phyloP scores from a whole-genome alignment of 1,284 basidiomycete species.

The Tylopilus orsonianus region DNA sequence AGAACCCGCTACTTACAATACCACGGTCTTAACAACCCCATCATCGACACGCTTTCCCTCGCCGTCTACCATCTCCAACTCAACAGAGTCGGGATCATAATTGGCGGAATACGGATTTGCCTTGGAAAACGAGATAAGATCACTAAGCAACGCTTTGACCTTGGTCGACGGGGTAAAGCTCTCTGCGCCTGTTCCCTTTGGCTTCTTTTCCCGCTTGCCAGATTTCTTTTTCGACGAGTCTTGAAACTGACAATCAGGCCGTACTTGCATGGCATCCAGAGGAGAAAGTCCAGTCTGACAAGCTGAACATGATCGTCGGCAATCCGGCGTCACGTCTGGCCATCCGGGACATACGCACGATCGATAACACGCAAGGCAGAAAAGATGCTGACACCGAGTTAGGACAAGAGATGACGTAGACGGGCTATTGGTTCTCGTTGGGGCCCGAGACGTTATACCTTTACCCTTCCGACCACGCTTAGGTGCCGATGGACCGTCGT shows the following conservation, averaged over 20 bases:
- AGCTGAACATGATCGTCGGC: conserved; percentile 64
- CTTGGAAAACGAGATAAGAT: conserved; percentile 75
- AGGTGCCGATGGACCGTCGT: conserved; percentile 50
- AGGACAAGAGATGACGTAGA: conserved; percentile 61
- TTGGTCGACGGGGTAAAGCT: conserved; percentile 82
- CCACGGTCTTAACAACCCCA: conserved; percentile 80
- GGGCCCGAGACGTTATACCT: conserved; percentile 53
- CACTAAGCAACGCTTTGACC: conserved; percentile 74
- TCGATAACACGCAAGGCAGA: conserved; percentile 83
- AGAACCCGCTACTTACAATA: conserved; percentile 67
- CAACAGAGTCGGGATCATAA: conserved; percentile 71
- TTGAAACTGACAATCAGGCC: conserved; percentile 45
- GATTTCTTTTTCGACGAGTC: conserved; percentile 61
- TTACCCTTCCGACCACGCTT: conserved; percentile 69
- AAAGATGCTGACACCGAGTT: conserved; percentile 93
- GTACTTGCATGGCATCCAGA: conserved; percentile 76
- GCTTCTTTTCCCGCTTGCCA: conserved; percentile 68
- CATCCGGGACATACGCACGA: conserved; percentile 73
- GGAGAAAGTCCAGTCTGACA: conserved; percentile 69
- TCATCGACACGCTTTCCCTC: conserved; percentile 70
- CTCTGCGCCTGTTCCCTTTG: conserved; percentile 54
- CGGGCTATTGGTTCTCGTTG: conserved; percentile 71
- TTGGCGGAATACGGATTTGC: conserved; percentile 83
- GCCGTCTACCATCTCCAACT: conserved; percentile 73
- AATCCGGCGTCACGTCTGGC: conserved; percentile 65